These are phyloP conservation scores for Cornus kousa DNA, from an alignment of 148 eudicot genomes.

Conservation along the genomic window DNA sequence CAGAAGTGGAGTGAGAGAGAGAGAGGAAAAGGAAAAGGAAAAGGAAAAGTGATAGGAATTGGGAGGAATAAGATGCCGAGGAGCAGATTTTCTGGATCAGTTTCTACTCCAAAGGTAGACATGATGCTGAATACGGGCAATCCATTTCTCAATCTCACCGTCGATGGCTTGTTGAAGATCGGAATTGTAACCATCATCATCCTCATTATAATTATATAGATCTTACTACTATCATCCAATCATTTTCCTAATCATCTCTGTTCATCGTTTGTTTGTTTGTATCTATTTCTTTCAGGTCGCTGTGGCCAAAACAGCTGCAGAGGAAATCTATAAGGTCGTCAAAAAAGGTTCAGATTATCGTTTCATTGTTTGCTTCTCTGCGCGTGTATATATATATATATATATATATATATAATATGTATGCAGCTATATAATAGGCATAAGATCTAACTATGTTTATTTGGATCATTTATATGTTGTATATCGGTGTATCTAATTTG, in stretches of 20 bases:
- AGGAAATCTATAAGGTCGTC: constrained; percentile 61
- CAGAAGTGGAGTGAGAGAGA: neutral
- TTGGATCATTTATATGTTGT: no score
- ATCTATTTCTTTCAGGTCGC: constrained; percentile 55
- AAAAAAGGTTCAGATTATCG: constrained; percentile 35
- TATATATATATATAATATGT: no score
- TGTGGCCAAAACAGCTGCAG: constrained; percentile 58
- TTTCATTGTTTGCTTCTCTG: no score
- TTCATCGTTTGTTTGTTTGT: neutral
- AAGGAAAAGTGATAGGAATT: neutral
- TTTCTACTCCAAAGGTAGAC: constrained; percentile 49
- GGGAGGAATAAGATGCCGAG: constrained; percentile 46
- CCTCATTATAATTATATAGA: neutral
- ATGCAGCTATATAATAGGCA: no score
- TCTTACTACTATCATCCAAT: no score
- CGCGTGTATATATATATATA: no score
- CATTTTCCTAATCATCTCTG: neutral
- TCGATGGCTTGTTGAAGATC: constrained; percentile 88
- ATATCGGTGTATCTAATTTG: neutral
- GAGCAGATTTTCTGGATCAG: constrained; percentile 38
- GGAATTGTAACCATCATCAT: constrained; percentile 50
- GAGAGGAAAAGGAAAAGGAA: neutral
- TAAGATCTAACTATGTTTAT: no score
- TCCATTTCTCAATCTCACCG: constrained; percentile 64
- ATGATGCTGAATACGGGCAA: constrained; percentile 64